Evolutionary conservation across 2,329 filamentous ascomycete species (phyloP).

Genomic region (Endothia cerciana): DNA sequence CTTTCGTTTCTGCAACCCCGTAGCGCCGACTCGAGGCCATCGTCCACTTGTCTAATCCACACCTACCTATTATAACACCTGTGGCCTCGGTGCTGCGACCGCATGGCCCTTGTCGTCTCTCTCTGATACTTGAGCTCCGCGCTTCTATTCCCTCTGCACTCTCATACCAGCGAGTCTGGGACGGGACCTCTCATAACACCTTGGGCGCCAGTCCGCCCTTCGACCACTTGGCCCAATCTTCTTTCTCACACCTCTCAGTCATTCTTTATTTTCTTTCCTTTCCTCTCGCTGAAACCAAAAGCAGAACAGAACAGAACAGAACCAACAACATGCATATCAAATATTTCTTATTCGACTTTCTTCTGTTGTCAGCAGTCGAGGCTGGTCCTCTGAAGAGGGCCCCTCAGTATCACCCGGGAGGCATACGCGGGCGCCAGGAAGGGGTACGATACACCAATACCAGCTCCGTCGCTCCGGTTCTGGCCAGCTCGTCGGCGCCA

Average conservation of each 20-base stretch:
- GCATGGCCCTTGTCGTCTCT: slow-evolving; percentile 2
- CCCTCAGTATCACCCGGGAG: slow-evolving; percentile 13
- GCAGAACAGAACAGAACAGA: neutral
- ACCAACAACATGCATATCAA: slow-evolving; percentile 16
- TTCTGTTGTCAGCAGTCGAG: slow-evolving; percentile 29
- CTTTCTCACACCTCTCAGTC: slow-evolving; percentile 8
- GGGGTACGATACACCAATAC: slow-evolving; percentile 15
- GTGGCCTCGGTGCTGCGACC: neutral
- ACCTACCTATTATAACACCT: neutral
- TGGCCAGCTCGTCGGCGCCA: slow-evolving; percentile 23
- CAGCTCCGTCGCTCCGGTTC: slow-evolving; percentile 16
- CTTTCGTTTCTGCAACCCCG: slow-evolving; percentile 6
- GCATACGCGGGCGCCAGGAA: slow-evolving; percentile 20
- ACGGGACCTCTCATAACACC: neutral
- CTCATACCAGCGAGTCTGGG: neutral
- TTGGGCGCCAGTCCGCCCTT: too few relatives aligned
- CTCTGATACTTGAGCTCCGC: slow-evolving; percentile 13
- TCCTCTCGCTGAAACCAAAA: neutral
- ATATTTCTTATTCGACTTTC: slow-evolving; percentile 19
- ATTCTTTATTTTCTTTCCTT: slow-evolving; percentile 9
- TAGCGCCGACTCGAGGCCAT: neutral
- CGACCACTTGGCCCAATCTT: too few relatives aligned
- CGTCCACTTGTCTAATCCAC: neutral
- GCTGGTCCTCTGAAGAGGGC: slow-evolving; percentile 28
- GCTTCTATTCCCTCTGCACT: slow-evolving; percentile 9